Evolutionary conservation across 140 eudicot species (phyloP), one percentile per base, ranked within the genome.

Genomic region (Ambrosia hybrid): DNA sequence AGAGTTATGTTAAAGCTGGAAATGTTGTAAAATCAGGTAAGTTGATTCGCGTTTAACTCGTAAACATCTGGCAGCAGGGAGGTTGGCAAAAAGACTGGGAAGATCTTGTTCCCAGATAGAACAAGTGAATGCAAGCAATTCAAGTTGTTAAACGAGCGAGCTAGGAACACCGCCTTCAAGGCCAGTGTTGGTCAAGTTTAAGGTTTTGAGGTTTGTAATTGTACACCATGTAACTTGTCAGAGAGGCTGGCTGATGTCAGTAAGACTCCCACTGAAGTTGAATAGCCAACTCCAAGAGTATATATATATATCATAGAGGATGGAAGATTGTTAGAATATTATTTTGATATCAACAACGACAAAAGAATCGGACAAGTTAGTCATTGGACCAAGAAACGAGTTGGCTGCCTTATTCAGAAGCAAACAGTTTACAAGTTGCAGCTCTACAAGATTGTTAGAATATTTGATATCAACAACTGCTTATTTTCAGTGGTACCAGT

Each of bases 21-120:
- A 78, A 78, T 38, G 6, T 30, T 45, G 87, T 72, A 55, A 82
- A 71, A 79, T 85, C 87, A 57, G 86, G 84, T 37, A 82, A 67
- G 30, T 72, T 73, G 26, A 39, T 82, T 85, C 65, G 5, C 61
- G 2, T n/a, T 46, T 13, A 73, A 71, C 43, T 13, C 73, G 74
- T 49, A 83, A 68, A 14, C 83, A 80, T 13, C 13, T 63, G 4
- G 26, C 26, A 21, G 33, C 26, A 0, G 71, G 45, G 1, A 76
- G 68, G 9, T 67, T 73, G 14, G 3, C 26, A 21, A 83, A 46
- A 7, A 73, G 65, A 49, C 62, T 26, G 0, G 76, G 72, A 30
- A 83, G 72, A 51, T 83, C 71, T 62, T 53, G 75, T 83, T 83
- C 3, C 68, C 77, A 16, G 48, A 17, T 52, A 80, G 71, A 16